Evolutionary conservation across 768 basidiomycete species (phyloP).

Genomic region (Russula dissimulans): DNA sequence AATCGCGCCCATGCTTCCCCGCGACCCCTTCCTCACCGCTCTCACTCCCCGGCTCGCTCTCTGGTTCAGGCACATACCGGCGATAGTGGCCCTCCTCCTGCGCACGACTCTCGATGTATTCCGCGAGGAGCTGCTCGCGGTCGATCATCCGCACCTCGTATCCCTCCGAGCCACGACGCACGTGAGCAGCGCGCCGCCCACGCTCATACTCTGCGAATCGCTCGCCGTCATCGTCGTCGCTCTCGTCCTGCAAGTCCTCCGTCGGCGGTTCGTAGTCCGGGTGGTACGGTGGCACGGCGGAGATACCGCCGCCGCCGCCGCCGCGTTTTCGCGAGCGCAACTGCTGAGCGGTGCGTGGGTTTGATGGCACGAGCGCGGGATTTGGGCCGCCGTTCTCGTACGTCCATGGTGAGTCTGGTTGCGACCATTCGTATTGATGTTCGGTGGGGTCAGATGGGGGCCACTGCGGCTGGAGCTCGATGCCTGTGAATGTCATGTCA

Average conservation of each 20-base stretch:
- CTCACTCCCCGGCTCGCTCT: slow-evolving; percentile 26
- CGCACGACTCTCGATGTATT: slow-evolving; percentile 46
- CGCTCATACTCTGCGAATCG: slow-evolving; percentile 15
- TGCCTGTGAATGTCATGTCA: neutral
- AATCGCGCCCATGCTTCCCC: slow-evolving; percentile 32
- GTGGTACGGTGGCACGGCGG: slow-evolving; percentile 65
- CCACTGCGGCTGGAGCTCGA: slow-evolving; percentile 35
- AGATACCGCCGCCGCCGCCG: slow-evolving; percentile 21
- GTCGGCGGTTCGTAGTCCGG: slow-evolving; percentile 45
- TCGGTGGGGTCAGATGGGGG: slow-evolving; percentile 61
- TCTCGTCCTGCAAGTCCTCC: neutral
- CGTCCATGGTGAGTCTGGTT: slow-evolving; percentile 72
- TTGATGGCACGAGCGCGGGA: slow-evolving; percentile 58
- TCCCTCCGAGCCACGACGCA: slow-evolving; percentile 74
- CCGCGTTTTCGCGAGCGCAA: slow-evolving; percentile 22
- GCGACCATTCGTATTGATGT: slow-evolving; percentile 33
- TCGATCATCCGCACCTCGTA: slow-evolving; percentile 58
- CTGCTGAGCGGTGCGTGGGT: slow-evolving; percentile 25
- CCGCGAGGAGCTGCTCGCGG: slow-evolving; percentile 54
- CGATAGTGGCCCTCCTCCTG: slow-evolving; percentile 54
- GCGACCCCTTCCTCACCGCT: slow-evolving; percentile 11
- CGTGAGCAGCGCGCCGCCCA: slow-evolving; percentile 11
- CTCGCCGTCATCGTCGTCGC: slow-evolving; percentile 18
- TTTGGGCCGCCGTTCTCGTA: slow-evolving; percentile 73
- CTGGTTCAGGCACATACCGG: slow-evolving; percentile 54